A percentile compares a stretch with the other conserved stretches of the same genome.
Evolutionary conservation across 352 stramenopile species (phyloP).

Genomic region (Phytophthora aleatoria): DNA sequence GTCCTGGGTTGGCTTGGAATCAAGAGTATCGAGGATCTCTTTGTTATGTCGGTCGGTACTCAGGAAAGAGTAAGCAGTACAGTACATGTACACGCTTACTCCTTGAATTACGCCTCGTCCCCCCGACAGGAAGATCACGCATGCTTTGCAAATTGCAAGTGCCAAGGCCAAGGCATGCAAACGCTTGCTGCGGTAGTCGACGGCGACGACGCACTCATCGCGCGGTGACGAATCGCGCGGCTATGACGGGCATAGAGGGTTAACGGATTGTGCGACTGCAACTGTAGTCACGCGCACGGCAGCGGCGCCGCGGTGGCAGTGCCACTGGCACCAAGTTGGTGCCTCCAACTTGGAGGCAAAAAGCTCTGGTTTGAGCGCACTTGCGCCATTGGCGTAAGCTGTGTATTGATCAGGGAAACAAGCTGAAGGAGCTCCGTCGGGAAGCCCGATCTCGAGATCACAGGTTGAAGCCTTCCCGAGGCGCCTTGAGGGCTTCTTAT

Average conservation of each 20-base stretch:
- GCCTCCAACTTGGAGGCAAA: background rate
- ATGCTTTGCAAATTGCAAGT: slow-evolving; percentile 7
- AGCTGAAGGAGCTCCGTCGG: background rate
- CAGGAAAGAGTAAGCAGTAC: background rate
- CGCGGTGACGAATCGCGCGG: slow-evolving; percentile 4
- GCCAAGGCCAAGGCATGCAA: slow-evolving; percentile 7
- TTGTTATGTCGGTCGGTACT: background rate
- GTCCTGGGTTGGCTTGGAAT: too few species aligned
- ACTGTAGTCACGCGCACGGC: slow-evolving; percentile 30
- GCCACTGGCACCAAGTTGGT: background rate
- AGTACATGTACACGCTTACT: slow-evolving; percentile 3
- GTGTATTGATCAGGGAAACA: background rate
- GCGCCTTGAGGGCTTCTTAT: slow-evolving; percentile 17
- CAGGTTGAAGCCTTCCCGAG: slow-evolving; percentile 2
- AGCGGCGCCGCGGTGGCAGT: background rate
- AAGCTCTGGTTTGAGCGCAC: background rate
- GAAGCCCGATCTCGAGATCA: slow-evolving; percentile 17
- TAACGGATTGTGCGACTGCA: slow-evolving; percentile 27
- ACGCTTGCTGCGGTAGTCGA: slow-evolving; percentile 17
- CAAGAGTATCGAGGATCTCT: background rate
- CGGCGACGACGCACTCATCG: slow-evolving; percentile 21
- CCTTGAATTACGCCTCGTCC: slow-evolving; percentile 1
- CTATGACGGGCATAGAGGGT: slow-evolving; percentile 22
- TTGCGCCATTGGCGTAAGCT: background rate
- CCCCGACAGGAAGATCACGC: slow-evolving; percentile 8